Conservation (phyloP, 805 yeast genomes). For the Kuraishia ogatae region DNA sequence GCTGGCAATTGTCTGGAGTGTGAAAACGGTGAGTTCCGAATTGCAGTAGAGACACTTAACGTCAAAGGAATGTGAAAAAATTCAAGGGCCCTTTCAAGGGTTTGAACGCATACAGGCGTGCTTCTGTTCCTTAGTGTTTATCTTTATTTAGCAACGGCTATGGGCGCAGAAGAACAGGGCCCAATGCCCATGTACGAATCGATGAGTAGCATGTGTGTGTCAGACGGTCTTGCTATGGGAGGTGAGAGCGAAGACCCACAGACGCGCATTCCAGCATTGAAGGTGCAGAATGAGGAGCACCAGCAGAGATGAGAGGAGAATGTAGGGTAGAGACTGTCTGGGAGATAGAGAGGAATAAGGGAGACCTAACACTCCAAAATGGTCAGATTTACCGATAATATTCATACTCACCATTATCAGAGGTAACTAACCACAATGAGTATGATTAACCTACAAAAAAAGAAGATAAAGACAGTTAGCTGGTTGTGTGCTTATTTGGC, state of each 20-base stretch:
- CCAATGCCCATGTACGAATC: not conserved
- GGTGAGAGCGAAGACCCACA: not conserved
- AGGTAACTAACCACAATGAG: too few relatives aligned
- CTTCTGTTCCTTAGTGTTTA: not conserved
- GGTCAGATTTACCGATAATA: too few relatives aligned
- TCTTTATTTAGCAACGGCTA: not conserved
- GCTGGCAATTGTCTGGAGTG: too few relatives aligned
- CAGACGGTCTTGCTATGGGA: not conserved
- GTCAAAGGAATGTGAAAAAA: too few relatives aligned
- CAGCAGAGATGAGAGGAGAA: not conserved
- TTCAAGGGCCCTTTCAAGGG: too few relatives aligned
- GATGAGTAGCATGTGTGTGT: not conserved
- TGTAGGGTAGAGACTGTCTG: not conserved
- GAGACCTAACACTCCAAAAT: too few relatives aligned
- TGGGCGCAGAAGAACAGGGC: not conserved
- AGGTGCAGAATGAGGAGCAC: not conserved
- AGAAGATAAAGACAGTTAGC: too few relatives aligned
- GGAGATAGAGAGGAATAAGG: not conserved
- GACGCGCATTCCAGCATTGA: not conserved
- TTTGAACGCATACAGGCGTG: not conserved
- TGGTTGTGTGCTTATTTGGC: too few relatives aligned
- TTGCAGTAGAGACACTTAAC: too few relatives aligned
- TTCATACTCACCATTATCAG: too few relatives aligned
- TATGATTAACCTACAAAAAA: too few relatives aligned
- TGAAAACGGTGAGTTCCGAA: too few relatives aligned